Base-by-base conservation (phyloP, 129 eudicot genomes). In the Pseudognaphalium luteoalbum region DNA sequence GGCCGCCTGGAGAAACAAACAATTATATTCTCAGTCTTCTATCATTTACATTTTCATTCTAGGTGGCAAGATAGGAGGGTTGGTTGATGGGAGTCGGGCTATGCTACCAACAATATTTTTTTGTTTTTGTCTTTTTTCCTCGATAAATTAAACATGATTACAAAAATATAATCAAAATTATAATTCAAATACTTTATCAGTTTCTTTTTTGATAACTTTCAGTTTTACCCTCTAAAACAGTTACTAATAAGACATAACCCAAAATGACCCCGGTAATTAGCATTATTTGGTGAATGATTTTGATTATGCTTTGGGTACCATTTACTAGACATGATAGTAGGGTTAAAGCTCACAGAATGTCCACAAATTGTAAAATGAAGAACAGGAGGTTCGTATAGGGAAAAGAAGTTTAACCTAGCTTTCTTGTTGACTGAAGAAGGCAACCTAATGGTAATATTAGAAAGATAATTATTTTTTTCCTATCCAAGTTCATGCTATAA, bases 1-100 rank as follows among this genome's bases (percentile, higher is more conserved):
- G 22, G 86, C 78, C 1, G 83, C 73, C 98, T 94, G 80, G 28
- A 69, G 39, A 9, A 71, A 52, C 34, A 50, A 74, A 7, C 42
- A 39, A 71, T 14, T 7, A 20, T 61, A 16, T 56, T 57, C 37
- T 42, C 15, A 17, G 57, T 41, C 11, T 14, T 5, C 37, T 35
- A 35, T 35, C 7, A 25, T 74, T 60, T 60, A n/a, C 70, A 29
- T 51, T 47, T 34, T 69, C 21, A 15, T 70, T 70, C 28, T 41
- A 68, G 34, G 73, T 41, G 58, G 58, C 56, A 68, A 37, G 5
- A 66, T 10, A 21, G 32, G 50, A 19, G 33, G 56, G 34, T 15
- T 8, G 34, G 57, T 10, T 41, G 37, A 66, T 44, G 51, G 51
- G 51, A 44, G 5, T 44, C 16, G 51, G 51, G 73, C 32, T 42